Base-by-base conservation (phyloP, 148 eudicot genomes). In the Vaccinium darrowii region DNA sequence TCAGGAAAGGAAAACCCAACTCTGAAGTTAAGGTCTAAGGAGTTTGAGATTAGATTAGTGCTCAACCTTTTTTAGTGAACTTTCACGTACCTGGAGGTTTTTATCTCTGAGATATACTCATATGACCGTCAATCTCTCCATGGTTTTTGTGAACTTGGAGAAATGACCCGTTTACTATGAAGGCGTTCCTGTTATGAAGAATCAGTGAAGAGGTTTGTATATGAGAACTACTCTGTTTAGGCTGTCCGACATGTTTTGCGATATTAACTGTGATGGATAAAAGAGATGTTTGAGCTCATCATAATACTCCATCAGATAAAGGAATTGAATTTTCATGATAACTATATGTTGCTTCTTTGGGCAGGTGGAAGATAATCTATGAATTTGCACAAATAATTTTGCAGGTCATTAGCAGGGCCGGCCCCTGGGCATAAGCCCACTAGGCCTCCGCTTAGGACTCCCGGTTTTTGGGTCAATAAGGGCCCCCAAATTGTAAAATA, bases 31-130 rank as follows among this genome's bases (percentile, higher is more conserved):
- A 82, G 79, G 33, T 7, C 47, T 10, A 25, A 52, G 14, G 36
- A 54, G 62, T 53, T 18, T 19, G 84, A 54, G 67, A 30, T 82
- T 71, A 50, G 78, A 54, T 10, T 27, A 27, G 58, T 27, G n/a
- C 43, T 82, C 77, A 16, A 51, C 11, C 58, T 69, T 71, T 82
- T 33, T 52, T 62, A 51, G 76, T 18, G 75, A 13, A 65, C 81
- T 30, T 27, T 25, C 60, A 51, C 53, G 19, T 21, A 76, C 13
- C 54, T 12, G 12, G n/a, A 18, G 23, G 3, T 7, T 15, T 43
- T 36, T 39, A 65, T 18, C 13, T 74, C 8, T 2, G 39, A 39
- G 11, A 76, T 76, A 9, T 76, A 47, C 7, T 49, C 25, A 5
- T 1, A 9, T 13, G 16, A 50, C 50, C 12, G 53, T 75, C 49